Percentiles rank a stretch among this genome's conserved stretches.
Evolutionary conservation across 2,329 filamentous ascomycete species (phyloP).

Genomic region (Blumeria hordei): DNA sequence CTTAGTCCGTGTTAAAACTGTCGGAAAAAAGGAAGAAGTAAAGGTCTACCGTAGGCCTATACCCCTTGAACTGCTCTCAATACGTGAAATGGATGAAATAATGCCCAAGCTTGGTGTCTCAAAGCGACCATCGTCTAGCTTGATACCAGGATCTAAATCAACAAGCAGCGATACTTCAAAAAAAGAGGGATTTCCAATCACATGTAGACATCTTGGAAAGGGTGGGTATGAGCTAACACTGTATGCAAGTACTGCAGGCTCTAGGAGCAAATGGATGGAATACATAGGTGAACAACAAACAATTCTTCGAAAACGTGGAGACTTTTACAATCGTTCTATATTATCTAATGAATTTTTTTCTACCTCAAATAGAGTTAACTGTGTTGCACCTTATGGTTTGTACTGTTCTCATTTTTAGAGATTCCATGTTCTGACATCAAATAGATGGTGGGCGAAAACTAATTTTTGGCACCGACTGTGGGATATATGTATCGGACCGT

Average conservation of each 20-base stretch:
- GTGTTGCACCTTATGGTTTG: slow-evolving; percentile 73
- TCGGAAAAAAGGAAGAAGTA: slow-evolving; percentile 81
- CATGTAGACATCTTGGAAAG: slow-evolving; percentile 86
- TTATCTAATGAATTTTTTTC: slow-evolving; percentile 36
- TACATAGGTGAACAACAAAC: slow-evolving; percentile 80
- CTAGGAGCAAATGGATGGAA: slow-evolving; percentile 91
- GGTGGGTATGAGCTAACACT: slow-evolving; percentile 83
- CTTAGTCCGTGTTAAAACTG: slow-evolving; percentile 71
- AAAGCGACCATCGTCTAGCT: slow-evolving; percentile 70
- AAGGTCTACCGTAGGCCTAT: slow-evolving; percentile 91
- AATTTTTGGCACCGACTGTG: slow-evolving; percentile 81
- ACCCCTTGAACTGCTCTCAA: slow-evolving; percentile 74
- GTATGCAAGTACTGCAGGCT: slow-evolving; percentile 64
- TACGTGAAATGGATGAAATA: slow-evolving; percentile 92
- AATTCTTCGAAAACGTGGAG: slow-evolving; percentile 61
- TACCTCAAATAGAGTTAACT: slow-evolving; percentile 65
- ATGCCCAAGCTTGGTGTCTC: slow-evolving; percentile 57
- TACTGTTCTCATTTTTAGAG: slow-evolving; percentile 4
- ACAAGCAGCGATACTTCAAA: slow-evolving; percentile 29
- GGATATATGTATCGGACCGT: slow-evolving; percentile 78
- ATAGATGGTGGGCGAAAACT: slow-evolving; percentile 82
- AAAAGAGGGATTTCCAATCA: slow-evolving; percentile 75
- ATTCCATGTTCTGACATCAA: slow-evolving; percentile 8
- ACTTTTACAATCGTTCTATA: slow-evolving; percentile 60
- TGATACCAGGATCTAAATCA: slow-evolving; percentile 38